Percentiles rank a stretch among this genome's conserved stretches.
Evolutionary conservation across 176 grass and related monocot genomes (phyloP).

Genomic region (Juncus inflexus): DNA sequence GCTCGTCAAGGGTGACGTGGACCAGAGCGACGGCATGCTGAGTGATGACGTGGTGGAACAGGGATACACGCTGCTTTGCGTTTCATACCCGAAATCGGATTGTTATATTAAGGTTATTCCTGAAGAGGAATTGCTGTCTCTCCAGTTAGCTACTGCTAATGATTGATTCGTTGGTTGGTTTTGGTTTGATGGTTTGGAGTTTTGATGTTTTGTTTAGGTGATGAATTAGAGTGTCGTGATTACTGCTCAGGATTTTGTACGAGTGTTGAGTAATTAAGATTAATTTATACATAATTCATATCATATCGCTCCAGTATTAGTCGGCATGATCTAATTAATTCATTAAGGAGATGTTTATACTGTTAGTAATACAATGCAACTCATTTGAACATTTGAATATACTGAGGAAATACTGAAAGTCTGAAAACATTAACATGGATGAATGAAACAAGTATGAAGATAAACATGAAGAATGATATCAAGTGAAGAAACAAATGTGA

Average conservation of each 20-base stretch:
- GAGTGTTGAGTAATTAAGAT: not conserved
- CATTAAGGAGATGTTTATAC: too few species aligned
- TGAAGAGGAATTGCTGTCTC: conserved; percentile 82
- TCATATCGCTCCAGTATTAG: too few species aligned
- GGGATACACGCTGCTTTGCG: conserved; percentile 77
- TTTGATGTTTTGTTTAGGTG: not conserved
- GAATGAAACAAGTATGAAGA: too few species aligned
- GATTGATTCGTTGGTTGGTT: conserved; percentile 38
- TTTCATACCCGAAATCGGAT: conserved; percentile 77
- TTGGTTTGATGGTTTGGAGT: not conserved
- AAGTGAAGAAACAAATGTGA: too few species aligned
- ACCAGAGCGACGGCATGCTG: conserved; percentile 98
- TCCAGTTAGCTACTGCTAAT: conserved; percentile 91
- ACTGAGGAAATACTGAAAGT: too few species aligned
- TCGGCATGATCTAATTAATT: too few species aligned
- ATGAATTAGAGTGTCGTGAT: conserved; percentile 7
- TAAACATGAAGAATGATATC: too few species aligned
- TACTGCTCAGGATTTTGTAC: not conserved
- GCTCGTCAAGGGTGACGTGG: conserved; percentile 62
- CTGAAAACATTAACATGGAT: too few species aligned
- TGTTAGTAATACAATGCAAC: too few species aligned
- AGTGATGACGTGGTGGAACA: conserved; percentile 81
- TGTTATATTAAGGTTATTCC: conserved; percentile 88
- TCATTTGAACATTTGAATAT: too few species aligned
- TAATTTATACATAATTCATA: too few species aligned